These are phyloP conservation scores for Alternaria gansuensis DNA, from an alignment of 2,329 filamentous ascomycete species.

Conservation along the genomic window DNA sequence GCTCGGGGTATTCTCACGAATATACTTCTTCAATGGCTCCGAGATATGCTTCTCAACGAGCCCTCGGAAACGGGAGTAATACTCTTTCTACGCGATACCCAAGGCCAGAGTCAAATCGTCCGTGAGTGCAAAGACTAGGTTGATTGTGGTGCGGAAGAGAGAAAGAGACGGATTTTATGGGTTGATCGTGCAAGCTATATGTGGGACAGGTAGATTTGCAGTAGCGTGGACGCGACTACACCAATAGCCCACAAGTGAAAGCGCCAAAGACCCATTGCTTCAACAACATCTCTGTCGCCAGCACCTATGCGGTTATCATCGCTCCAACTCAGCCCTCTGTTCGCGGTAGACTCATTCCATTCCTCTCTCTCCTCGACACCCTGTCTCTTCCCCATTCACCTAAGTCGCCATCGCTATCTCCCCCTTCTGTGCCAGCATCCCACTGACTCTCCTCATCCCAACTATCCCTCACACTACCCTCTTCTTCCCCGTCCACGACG, in stretches of 20 bases:
- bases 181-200: too few species aligned
- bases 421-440: conserved; percentile 13
- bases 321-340: not conserved
- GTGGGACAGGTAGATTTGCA: not conserved
- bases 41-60: not conserved
- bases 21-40: not conserved
- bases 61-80: not conserved
- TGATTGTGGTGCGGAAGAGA: not conserved
- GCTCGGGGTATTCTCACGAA: not conserved
- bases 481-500: conserved; percentile 28
- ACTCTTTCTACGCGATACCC: not conserved
- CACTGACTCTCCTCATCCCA: conserved; percentile 5
- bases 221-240: not conserved
- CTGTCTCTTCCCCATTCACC: conserved; percentile 30
- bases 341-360: conserved; percentile 31
- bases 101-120: not conserved
- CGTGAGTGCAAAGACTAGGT: not conserved
- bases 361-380: conserved; percentile 12
- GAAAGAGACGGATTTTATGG: not conserved
- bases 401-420: conserved; percentile 16
- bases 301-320: not conserved
- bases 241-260: not conserved
- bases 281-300: not conserved
- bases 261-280: not conserved
- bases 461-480: conserved; percentile 18